Evolutionary conservation across 2,329 filamentous ascomycete genomes (phyloP).

Genomic region (Penicillium nordicum): DNA sequence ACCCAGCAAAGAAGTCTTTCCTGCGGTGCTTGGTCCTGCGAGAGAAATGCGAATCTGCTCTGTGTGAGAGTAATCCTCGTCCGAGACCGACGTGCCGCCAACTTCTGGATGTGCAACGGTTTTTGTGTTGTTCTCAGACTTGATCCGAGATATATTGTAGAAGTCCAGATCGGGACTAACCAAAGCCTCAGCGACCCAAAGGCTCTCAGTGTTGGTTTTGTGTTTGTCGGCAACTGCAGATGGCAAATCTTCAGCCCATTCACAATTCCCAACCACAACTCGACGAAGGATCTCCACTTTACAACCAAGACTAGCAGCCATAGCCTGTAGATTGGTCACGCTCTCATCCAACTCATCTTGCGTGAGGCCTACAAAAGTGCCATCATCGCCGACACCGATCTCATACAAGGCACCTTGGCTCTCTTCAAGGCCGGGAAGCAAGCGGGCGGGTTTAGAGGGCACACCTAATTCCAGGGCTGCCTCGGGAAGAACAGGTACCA

Average conservation of each 20-base stretch:
- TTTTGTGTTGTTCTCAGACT: background rate
- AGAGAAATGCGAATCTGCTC: slow-evolving; percentile 83
- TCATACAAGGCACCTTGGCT: slow-evolving; percentile 92
- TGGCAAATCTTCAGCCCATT: slow-evolving; percentile 46
- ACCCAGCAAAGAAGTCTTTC: slow-evolving; percentile 87
- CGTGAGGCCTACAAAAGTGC: slow-evolving; percentile 80
- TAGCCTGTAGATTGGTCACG: slow-evolving; percentile 75
- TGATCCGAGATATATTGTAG: slow-evolving; percentile 27
- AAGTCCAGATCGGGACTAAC: slow-evolving; percentile 68
- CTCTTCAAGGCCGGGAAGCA: slow-evolving; percentile 77
- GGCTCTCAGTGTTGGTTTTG: slow-evolving; percentile 47
- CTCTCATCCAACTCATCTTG: slow-evolving; percentile 92
- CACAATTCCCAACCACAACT: slow-evolving; percentile 80
- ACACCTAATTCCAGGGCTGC: slow-evolving; percentile 56
- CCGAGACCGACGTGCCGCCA: background rate
- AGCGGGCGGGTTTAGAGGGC: slow-evolving; percentile 51
- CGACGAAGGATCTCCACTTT: slow-evolving; percentile 75
- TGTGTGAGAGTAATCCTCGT: slow-evolving; percentile 48
- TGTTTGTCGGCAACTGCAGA: slow-evolving; percentile 19
- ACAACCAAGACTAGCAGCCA: slow-evolving; percentile 91
- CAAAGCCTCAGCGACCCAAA: slow-evolving; percentile 88
- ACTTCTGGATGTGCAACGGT: background rate
- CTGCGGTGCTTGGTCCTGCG: slow-evolving; percentile 82
- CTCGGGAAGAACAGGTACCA: slow-evolving; percentile 72
- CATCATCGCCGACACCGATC: slow-evolving; percentile 93